A percentile compares a stretch with the other conserved stretches of the same genome.
Conservation (phyloP, 805 yeast species). For the Citeromyces nyonsensis region DNA sequence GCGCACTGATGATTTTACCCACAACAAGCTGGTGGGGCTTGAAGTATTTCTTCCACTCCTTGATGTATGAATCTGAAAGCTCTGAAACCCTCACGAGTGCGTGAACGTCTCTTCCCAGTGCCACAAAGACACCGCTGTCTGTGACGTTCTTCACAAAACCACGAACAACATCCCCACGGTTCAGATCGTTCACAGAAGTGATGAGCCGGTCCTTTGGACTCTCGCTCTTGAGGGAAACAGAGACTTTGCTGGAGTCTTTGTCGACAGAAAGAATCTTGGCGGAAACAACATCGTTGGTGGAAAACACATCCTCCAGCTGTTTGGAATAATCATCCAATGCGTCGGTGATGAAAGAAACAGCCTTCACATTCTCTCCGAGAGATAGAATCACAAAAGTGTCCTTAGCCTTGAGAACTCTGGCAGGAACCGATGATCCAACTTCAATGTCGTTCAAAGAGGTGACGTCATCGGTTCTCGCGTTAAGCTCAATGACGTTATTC, state of each 20-base stretch:
- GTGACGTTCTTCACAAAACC: constrained; percentile 72
- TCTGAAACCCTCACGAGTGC: constrained; percentile 76
- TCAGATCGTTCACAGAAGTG: constrained; percentile 31
- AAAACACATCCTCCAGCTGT: constrained; percentile 30
- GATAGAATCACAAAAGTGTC: constrained; percentile 53
- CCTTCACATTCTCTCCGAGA: constrained; percentile 45
- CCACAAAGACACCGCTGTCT: constrained; percentile 64
- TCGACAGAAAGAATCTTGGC: constrained; percentile 40
- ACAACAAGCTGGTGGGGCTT: constrained; percentile 54
- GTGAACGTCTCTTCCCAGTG: constrained; percentile 51
- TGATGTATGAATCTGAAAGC: constrained; percentile 65
- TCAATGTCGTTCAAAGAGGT: constrained; percentile 29
- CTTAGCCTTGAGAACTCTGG: constrained; percentile 40
- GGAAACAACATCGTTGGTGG: constrained; percentile 34
- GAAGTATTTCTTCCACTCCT: constrained; percentile 79
- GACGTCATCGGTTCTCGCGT: constrained; percentile 28
- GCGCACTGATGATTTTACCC: constrained; percentile 57
- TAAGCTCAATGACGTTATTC: constrained; percentile 30
- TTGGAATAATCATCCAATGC: constrained; percentile 55
- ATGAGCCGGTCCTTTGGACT: constrained; percentile 36
- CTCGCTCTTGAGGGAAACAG: constrained; percentile 45
- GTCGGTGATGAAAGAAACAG: constrained; percentile 60
- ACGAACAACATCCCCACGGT: constrained; percentile 56
- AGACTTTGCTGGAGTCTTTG: constrained; percentile 30
- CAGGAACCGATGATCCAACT: constrained; percentile 43